Evolutionary conservation across 306 rosid genomes (phyloP).

Genomic region (Rubus parviflorus): DNA sequence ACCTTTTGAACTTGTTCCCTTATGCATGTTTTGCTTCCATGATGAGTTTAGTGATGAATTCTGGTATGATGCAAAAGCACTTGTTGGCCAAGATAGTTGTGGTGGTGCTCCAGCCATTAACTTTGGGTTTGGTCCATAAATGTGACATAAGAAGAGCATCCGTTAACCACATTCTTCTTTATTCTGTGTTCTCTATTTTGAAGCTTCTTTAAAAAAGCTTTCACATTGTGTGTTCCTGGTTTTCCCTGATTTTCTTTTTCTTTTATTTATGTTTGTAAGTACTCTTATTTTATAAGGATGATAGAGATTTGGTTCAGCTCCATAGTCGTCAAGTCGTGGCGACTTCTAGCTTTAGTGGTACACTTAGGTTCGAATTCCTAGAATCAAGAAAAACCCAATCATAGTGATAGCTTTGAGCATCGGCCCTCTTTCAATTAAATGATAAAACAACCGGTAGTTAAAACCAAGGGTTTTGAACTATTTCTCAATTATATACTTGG

Average conservation of each 20-base stretch:
- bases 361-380: background rate
- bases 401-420: background rate
- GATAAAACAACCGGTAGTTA: too few species aligned
- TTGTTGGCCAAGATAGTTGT: background rate
- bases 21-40: background rate
- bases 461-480: too few species aligned
- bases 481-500: too few species aligned
- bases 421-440: background rate
- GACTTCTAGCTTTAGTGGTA: background rate
- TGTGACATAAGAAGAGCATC: background rate
- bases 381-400: background rate
- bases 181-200: background rate
- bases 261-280: background rate
- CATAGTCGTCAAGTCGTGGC: background rate
- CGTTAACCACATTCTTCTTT: background rate
- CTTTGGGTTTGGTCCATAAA: background rate
- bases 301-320: background rate
- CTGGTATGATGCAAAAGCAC: background rate
- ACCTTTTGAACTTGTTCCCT: background rate
- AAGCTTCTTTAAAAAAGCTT: constrained; percentile 10
- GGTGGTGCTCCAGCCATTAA: background rate
- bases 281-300: too few species aligned
- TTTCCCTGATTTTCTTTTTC: background rate
- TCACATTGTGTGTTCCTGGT: constrained; percentile 8
- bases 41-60: background rate